Percentiles rank a stretch among this genome's conserved stretches.
Conservation (phyloP, 768 basidiomycete species). For the Termitomyces sp. region DNA sequence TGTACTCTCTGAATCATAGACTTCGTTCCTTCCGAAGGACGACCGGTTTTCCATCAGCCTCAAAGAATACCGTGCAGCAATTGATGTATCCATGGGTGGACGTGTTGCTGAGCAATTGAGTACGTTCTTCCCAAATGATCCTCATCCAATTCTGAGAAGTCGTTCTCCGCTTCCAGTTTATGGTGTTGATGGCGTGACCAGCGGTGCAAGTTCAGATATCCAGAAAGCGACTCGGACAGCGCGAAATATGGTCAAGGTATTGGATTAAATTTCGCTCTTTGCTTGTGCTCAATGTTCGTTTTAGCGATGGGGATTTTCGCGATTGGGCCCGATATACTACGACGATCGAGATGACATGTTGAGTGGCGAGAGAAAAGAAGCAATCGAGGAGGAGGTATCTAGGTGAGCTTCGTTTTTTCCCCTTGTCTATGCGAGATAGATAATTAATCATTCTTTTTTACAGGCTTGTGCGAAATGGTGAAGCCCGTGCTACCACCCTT, state of each 20-base stretch:
- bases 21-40: conserved; percentile 72
- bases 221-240: conserved; percentile 77
- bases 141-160: background rate
- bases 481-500: conserved; percentile 61
- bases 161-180: conserved; percentile 54
- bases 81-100: conserved; percentile 94
- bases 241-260: conserved; percentile 84
- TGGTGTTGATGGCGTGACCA: conserved; percentile 84
- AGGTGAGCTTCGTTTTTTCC: conserved; percentile 48
- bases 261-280: conserved; percentile 14
- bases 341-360: conserved; percentile 68
- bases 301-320: conserved; percentile 80
- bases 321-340: conserved; percentile 81
- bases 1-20: conserved; percentile 37
- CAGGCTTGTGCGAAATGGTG: conserved; percentile 65
- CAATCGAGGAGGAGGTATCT: conserved; percentile 87
- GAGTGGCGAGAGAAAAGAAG: conserved; percentile 72
- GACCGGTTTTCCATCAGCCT: conserved; percentile 71
- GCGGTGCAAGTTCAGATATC: conserved; percentile 90
- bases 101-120: conserved; percentile 92
- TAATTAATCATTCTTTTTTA: conserved; percentile 18
- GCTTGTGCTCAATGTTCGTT: background rate
- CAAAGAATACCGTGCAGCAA: conserved; percentile 74
- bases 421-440: background rate
- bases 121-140: conserved; percentile 29